Base-by-base conservation (phyloP, 208 protist genomes). In the Trypanosomatidae sp. region DNA sequence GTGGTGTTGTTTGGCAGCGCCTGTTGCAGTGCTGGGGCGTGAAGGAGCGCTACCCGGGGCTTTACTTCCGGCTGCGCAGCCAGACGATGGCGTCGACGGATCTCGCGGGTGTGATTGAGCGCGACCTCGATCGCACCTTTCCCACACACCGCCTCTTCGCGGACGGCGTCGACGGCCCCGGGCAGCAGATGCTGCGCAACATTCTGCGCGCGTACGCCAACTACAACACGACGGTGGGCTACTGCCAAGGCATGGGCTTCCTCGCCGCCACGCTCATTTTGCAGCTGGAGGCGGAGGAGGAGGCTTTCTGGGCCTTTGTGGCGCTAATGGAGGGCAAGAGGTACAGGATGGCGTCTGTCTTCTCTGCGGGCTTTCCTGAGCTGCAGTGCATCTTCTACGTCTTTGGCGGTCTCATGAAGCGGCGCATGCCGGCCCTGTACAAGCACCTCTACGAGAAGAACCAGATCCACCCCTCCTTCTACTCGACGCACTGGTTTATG, bases 161-260 rank as follows among this genome's bases (percentile, higher is more conserved):
- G 7, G 53, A 69, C 13, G 73, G 71, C 2, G 65, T 17, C 22
- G 49, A 70, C 17, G 73, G 73, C 0, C 69, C 59, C 13, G 92
- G 93, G 13, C 91, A 93, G 81, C 72, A 66, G 22, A 78, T 83
- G 70, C 79, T 98, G 52, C 86, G 86, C 6, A 60, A 76, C 58
- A 88, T 98, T 59, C 83, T 98, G 19, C 82, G 81, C 43, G 91
- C 93, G 8, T 97, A 96, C 67, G 88, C 82, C 12, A 86, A 88
- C 71, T 80, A 87, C 68, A 89, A 98, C 75, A 60, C 77, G 1
- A 30, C 46, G 12, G 86, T 97, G 7, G 92, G 92, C 25, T 98
- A 98, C 80, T 91, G 88, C 55, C 95, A 98, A 62, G 95, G 95
- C 41, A 97, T 98, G 93, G 90, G 80, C 46, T 98, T 97, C 73